Base-by-base conservation (phyloP, 208 protist genomes). In the Acanthamoeba rhysodes region DNA sequence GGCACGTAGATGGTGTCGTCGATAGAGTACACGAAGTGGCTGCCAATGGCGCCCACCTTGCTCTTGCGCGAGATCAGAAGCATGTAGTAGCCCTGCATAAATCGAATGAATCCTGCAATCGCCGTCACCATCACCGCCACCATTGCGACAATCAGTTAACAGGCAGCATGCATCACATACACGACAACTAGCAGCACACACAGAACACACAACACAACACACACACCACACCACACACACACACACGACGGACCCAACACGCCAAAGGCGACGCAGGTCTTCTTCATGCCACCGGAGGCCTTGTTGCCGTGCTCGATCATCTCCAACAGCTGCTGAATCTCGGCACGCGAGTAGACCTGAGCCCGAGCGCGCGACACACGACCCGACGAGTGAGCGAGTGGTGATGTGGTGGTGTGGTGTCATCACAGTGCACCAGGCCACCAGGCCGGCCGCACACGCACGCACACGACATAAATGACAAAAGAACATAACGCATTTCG, bases 61-160 rank as follows among this genome's bases (percentile, higher is more conserved):
- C 97, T 93, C 24, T 97, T 97, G 45, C 97, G 95, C 22, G 98
- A 99, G 14, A 98, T 97, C 10, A 99, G 85, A 1, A 99, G 95
- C 82, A 99, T 94, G 97, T 99, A 99, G 96, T 99, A 99, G 16
- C 98, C 98, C 78, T 97, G 97, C 14, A 98, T 97, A 78, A 99
- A 99, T 82, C 98, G 98, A 34, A 99, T 97, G 53, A 98, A 98
- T 10, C 98, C 72, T 82, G 41, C 37, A 24, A 0, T 57, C 50
- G 50, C 3, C 50, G 50, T 57, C 3, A 57, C 16, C 50, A 57
- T n/a, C n/a, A n/a, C n/a, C n/a, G n/a, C 37, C 37, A 41, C 37
- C 37, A 41, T 41, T 41, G 37, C 37, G 37, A 41, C 37, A 41
- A 41, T 41, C 37, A 41, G 37, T 41, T 1, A 41, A 41, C 37